A percentile compares a stretch with the other conserved stretches of the same genome.
phyloP scores from a whole-genome alignment of 805 yeast species.

The Clavispora phyllophila region DNA sequence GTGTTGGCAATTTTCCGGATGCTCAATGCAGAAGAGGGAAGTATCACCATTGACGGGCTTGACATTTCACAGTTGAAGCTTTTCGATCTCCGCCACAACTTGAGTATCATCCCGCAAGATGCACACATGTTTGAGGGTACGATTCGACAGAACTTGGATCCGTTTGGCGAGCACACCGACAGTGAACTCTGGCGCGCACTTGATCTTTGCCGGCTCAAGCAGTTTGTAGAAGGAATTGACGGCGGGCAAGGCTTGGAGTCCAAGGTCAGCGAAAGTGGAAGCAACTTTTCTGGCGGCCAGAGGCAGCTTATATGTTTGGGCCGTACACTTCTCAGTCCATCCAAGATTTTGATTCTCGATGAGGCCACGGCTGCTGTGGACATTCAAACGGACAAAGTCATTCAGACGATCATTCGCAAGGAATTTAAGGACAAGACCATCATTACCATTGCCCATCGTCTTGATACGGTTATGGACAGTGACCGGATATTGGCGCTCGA shows the following conservation, averaged over 20 bases:
- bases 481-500: conserved; percentile 75
- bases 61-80: conserved; percentile 13
- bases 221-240: conserved; percentile 11
- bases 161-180: conserved; percentile 39
- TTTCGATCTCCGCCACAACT: conserved; percentile 18
- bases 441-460: conserved; percentile 78
- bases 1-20: conserved; percentile 23
- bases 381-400: conserved; percentile 72
- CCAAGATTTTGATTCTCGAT: conserved; percentile 60
- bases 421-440: conserved; percentile 76
- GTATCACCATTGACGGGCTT: conserved; percentile 17
- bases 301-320: conserved; percentile 68
- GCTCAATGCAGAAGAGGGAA: conserved; percentile 17
- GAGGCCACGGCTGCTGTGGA: conserved; percentile 91
- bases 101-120: conserved; percentile 25
- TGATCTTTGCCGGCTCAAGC: conserved; percentile 17
- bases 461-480: conserved; percentile 77
- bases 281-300: conserved; percentile 44
- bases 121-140: conserved; percentile 23
- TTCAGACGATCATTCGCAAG: conserved; percentile 71
- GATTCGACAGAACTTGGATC: conserved; percentile 52
- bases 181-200: conserved; percentile 20
- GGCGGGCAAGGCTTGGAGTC: conserved; percentile 18
- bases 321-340: conserved; percentile 63
- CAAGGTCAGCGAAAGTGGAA: conserved; percentile 19